These are phyloP conservation scores for Lasiosphaeria hispida DNA, from an alignment of 495 filamentous ascomycete species.

Conservation along the genomic window DNA sequence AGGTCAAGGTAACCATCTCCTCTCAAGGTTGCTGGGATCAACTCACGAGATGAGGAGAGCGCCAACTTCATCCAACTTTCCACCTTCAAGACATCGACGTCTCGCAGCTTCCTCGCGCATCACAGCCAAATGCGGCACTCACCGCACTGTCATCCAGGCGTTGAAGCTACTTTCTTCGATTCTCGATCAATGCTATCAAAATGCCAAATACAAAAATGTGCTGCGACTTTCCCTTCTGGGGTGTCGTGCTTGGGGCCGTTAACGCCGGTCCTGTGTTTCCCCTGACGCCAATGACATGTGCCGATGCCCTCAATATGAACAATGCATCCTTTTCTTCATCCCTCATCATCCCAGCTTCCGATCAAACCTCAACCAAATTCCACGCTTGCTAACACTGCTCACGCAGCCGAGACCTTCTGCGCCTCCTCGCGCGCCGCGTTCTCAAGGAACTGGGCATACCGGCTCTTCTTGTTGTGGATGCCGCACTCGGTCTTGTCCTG, in stretches of 20 bases:
- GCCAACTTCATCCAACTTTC: not conserved
- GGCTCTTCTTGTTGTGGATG: conserved; percentile 93
- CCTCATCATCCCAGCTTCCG: conserved; percentile 1
- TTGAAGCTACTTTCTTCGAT: too few relatives aligned
- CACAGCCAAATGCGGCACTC: too few relatives aligned
- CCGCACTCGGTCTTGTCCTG: conserved; percentile 94
- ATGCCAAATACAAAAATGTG: too few relatives aligned
- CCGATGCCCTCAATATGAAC: not conserved
- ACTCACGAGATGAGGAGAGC: not conserved
- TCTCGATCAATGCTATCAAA: too few relatives aligned
- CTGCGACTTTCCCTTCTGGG: too few relatives aligned
- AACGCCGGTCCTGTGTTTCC: not conserved
- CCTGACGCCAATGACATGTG: not conserved
- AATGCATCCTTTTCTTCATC: not conserved
- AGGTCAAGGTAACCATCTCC: too few relatives aligned
- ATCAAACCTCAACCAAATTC: too few relatives aligned
- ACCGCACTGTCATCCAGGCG: too few relatives aligned
- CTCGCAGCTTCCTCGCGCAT: too few relatives aligned
- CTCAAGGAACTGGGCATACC: conserved; percentile 80
- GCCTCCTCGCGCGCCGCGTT: conserved; percentile 60
- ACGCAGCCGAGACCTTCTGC: conserved; percentile 32
- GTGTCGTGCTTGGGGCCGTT: too few relatives aligned
- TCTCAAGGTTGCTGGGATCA: not conserved
- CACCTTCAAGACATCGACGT: not conserved
- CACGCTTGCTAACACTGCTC: not conserved